Evolutionary conservation across 495 filamentous ascomycete genomes (phyloP), one percentile per base, ranked within the genome.

Genomic region (Friedmanniomyces simplex): DNA sequence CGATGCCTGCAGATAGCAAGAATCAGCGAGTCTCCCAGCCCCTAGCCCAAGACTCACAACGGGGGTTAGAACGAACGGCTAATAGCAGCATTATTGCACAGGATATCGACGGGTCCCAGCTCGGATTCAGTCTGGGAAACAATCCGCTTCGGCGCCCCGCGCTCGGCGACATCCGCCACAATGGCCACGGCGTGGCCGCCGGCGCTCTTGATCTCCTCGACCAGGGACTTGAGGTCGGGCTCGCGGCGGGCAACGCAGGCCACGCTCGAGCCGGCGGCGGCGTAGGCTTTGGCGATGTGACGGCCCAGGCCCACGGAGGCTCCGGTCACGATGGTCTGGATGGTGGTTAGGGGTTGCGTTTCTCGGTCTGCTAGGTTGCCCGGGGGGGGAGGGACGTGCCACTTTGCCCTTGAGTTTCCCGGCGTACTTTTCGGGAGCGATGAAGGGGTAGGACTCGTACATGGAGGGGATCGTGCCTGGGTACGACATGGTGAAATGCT

Each of bases 241-340:
- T 60, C 58, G 10, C 58, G 58, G 21, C 58, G 51, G 28, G 58
- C 69, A 48, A 62, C 59, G 58, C 63, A 66, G 36, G 63, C 55
- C n/a, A 71, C 49, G 8, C 18, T 59, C 18, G 67, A 63, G 41
- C 70, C 70, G 54, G 70, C 60, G 20, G 50, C 51, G 22, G 63
- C 63, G 55, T 57, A 69, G 20, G 56, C 43, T 18, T 64, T 58
- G 51, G 68, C 64, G 18, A 63, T 68, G 13, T 60, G 62, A 1
- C 62, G 59, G 36, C 70, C 70, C 22, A 69, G 52, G 37, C 70
- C 70, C 22, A 64, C 63, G n/a, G 66, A 66, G 20, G 65, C 28
- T 5, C 28, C 28, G 28, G 28, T 32, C 10, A 32, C 28, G 28
- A 32, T 32, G 28, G 28, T 32, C 28, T 32, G 28, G 28, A 10